A percentile compares a stretch with the other conserved stretches of the same genome.
These are phyloP conservation scores for Venturia asperata DNA, from an alignment of 2,329 filamentous ascomycete genomes.

Conservation along the genomic window DNA sequence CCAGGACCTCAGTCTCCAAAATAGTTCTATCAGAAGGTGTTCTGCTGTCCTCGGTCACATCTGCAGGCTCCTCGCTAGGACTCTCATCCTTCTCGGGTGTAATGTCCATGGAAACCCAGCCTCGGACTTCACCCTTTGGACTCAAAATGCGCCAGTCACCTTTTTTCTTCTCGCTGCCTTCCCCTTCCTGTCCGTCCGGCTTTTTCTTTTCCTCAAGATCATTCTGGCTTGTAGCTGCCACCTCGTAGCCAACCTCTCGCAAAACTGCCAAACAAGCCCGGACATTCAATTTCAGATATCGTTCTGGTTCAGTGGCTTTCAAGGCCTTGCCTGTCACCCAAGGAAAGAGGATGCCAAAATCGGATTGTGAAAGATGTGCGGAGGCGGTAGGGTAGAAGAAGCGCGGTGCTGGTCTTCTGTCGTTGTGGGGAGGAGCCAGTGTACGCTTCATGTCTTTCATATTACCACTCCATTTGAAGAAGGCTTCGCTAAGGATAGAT, in stretches of 20 bases:
- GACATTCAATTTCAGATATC: slow-evolving; percentile 79
- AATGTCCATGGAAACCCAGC: slow-evolving; percentile 30
- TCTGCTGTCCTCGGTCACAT: slow-evolving; percentile 29
- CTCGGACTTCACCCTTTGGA: slow-evolving; percentile 27
- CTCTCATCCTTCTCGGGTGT: slow-evolving; percentile 10
- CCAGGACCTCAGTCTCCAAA: slow-evolving; percentile 32
- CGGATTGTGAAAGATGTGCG: slow-evolving; percentile 76
- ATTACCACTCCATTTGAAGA: slow-evolving; percentile 71
- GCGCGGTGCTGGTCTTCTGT: slow-evolving; percentile 43
- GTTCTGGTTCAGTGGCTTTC: slow-evolving; percentile 58
- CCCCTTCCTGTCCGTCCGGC: slow-evolving; percentile 21
- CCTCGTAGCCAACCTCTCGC: slow-evolving; percentile 36
- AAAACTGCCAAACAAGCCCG: slow-evolving; percentile 71
- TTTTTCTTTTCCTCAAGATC: slow-evolving; percentile 33
- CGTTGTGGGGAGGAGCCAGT: slow-evolving; percentile 32
- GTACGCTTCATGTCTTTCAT: slow-evolving; percentile 60
- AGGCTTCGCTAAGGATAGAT: slow-evolving; percentile 67
- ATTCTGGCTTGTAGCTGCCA: slow-evolving; percentile 34
- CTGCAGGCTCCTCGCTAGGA: slow-evolving; percentile 27
- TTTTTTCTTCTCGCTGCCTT: slow-evolving; percentile 20
- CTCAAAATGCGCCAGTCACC: slow-evolving; percentile 32
- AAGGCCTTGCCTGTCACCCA: slow-evolving; percentile 48
- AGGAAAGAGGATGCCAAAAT: slow-evolving; percentile 77
- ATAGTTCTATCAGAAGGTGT: slow-evolving; percentile 26
- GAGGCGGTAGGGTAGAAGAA: slow-evolving; percentile 68